Evolutionary conservation across 129 eudicot species (phyloP), one percentile per base, ranked within the genome.

Genomic region (Chrysanthemum lavandulifolium): DNA sequence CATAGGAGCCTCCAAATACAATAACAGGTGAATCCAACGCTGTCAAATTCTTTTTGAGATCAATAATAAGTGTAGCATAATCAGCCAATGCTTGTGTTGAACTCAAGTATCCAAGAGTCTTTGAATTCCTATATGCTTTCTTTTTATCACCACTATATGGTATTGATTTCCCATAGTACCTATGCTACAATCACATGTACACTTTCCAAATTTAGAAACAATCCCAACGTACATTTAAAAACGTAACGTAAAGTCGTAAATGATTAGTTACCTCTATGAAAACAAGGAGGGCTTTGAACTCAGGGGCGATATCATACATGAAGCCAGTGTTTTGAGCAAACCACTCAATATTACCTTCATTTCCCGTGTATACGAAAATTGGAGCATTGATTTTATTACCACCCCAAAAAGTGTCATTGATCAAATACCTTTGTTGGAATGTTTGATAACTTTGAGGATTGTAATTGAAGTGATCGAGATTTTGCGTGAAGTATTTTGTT

Each of bases 1-100:
- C 98, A 65, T 94, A 94, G 69, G 98, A 94, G 74, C 98, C 98
- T 78, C 98, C 98, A 73, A 94, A 94, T 3, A 94, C 98, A 8
- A 94, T 84, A 11, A 94, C 98, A 19, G 98, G 97, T 13, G 87
- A 86, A 36, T 94, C 85, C 13, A 12, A 63, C 25, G 98, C 91
- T 27, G 98, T 54, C 82, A 94, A 72, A 78, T 94, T 94, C 61
- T 70, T 84, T 61, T 94, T 94, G 47, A 94, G 87, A 80, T 94
- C 93, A 77, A 84, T 73, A 6, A 94, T 88, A 54, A 90, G 71
- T 47, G 97, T 86, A 27, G 98, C 98, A 81, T 90, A 94, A 83
- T 94, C 98, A 4, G 98, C 98, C 82, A 94, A 71, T 61, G 98
- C 98, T 74, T 94, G 98, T 29, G 92, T 88, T 33, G 98, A 90